Conservation (phyloP, 1,284 basidiomycete species). For the Sanghuangporus baumii region DNA sequence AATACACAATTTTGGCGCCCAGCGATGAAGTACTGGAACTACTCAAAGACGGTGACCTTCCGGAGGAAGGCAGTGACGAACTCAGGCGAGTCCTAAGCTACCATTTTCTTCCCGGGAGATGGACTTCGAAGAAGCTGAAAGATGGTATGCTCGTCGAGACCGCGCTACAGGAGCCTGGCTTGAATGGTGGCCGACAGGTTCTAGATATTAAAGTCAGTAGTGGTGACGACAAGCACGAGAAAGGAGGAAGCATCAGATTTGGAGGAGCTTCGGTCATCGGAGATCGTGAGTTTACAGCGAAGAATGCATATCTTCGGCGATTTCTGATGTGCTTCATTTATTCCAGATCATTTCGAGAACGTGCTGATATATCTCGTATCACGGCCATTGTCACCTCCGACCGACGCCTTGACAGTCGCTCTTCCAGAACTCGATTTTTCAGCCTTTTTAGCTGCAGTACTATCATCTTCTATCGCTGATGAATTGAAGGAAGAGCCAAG, state of each 20-base stretch:
- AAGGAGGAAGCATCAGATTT: slow-evolving; percentile 66
- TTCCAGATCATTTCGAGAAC: slow-evolving; percentile 64
- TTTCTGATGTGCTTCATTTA: slow-evolving; percentile 18
- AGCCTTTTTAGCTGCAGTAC: slow-evolving; percentile 85
- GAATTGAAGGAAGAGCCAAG: slow-evolving; percentile 61
- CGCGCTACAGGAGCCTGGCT: slow-evolving; percentile 60
- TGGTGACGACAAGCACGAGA: slow-evolving; percentile 37
- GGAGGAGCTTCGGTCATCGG: slow-evolving; percentile 80
- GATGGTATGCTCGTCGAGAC: slow-evolving; percentile 78
- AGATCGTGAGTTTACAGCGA: slow-evolving; percentile 48
- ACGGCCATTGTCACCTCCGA: slow-evolving; percentile 76
- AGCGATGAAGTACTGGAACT: slow-evolving; percentile 78
- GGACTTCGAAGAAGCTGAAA: slow-evolving; percentile 62
- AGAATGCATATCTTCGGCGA: not conserved
- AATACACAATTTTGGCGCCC: slow-evolving; percentile 85
- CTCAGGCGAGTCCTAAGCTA: slow-evolving; percentile 69
- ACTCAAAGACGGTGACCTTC: slow-evolving; percentile 44
- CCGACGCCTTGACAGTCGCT: slow-evolving; percentile 77
- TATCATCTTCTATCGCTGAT: slow-evolving; percentile 70
- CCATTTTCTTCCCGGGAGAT: slow-evolving; percentile 82
- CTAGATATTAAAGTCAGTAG: slow-evolving; percentile 61
- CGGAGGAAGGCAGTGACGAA: slow-evolving; percentile 59
- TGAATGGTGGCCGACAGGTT: slow-evolving; percentile 69
- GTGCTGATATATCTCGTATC: slow-evolving; percentile 90
- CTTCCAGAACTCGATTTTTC: slow-evolving; percentile 82